These are phyloP conservation scores for Mycena polygramma DNA, from an alignment of 768 basidiomycete genomes.

Conservation along the genomic window DNA sequence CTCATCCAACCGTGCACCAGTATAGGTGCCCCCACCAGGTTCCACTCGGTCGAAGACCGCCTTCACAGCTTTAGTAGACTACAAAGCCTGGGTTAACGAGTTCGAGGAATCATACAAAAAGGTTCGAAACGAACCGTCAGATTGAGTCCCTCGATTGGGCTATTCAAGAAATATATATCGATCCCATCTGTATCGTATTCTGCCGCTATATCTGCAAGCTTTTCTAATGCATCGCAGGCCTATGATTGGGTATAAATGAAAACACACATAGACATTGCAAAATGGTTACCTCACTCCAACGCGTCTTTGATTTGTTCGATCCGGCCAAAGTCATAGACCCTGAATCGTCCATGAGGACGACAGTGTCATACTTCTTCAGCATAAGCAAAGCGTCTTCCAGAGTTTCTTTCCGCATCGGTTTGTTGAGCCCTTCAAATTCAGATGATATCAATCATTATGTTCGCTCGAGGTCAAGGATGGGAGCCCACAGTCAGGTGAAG, in stretches of 20 bases:
- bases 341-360: conserved; percentile 74
- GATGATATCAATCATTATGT: neutral
- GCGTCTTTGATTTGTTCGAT: conserved; percentile 41
- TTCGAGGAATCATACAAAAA: neutral
- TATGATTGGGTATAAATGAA: conserved; percentile 35
- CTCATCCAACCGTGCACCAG: conserved; percentile 51
- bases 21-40: conserved; percentile 61
- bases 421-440: conserved; percentile 17
- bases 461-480: neutral
- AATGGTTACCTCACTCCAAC: conserved; percentile 63
- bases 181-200: conserved; percentile 70
- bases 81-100: neutral
- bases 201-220: conserved; percentile 60
- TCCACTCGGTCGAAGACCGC: conserved; percentile 57
- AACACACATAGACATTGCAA: neutral
- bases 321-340: conserved; percentile 58
- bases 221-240: conserved; percentile 60
- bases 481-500: conserved; percentile 3
- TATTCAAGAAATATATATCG: conserved; percentile 73
- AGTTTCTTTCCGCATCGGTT: conserved; percentile 32
- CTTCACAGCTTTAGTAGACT: conserved; percentile 55
- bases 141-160: conserved; percentile 45
- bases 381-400: conserved; percentile 49
- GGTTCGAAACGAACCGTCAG: conserved; percentile 50
- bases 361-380: conserved; percentile 64